Percentiles rank a stretch among this genome's conserved stretches.
Evolutionary conservation across 306 rosid species (phyloP).

Genomic region (Cucumis hystrix): DNA sequence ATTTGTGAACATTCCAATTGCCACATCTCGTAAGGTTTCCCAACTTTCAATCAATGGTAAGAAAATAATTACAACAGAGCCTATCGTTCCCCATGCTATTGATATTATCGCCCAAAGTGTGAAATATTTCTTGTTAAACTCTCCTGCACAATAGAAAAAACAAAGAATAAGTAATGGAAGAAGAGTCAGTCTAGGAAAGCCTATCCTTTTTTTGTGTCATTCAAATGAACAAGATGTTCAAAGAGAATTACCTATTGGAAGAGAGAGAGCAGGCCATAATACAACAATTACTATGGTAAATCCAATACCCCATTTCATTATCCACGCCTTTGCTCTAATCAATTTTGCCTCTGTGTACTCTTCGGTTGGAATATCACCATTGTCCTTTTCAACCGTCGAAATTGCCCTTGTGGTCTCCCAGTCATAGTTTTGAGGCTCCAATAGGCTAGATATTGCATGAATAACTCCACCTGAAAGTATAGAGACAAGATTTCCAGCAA

Average conservation of each 20-base stretch:
- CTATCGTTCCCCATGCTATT: slow-evolving; percentile 80
- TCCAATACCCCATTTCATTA: slow-evolving; percentile 75
- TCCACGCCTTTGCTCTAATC: slow-evolving; percentile 55
- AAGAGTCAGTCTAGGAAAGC: neutral
- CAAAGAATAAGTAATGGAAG: neutral
- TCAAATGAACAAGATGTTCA: neutral
- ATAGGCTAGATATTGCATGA: slow-evolving; percentile 48
- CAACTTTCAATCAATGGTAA: slow-evolving; percentile 65
- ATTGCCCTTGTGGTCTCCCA: slow-evolving; percentile 73
- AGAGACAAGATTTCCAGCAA: slow-evolving; percentile 82
- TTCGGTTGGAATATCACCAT: slow-evolving; percentile 39
- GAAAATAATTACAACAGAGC: slow-evolving; percentile 58
- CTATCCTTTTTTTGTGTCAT: neutral
- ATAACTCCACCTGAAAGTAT: slow-evolving; percentile 54
- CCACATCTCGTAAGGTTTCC: slow-evolving; percentile 46
- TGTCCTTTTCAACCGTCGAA: slow-evolving; percentile 75
- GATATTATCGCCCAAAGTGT: slow-evolving; percentile 82
- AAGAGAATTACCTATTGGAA: slow-evolving; percentile 56
- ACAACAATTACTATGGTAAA: slow-evolving; percentile 59
- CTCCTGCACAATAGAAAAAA: slow-evolving; percentile 34
- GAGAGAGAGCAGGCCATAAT: slow-evolving; percentile 78
- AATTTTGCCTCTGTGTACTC: slow-evolving; percentile 68
- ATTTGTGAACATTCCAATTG: slow-evolving; percentile 62
- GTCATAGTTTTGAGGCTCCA: slow-evolving; percentile 80
- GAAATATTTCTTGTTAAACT: slow-evolving; percentile 55